Percentiles rank a stretch among this genome's conserved stretches.
Evolutionary conservation across 2,329 filamentous ascomycete species (phyloP).

Genomic region (Gnomoniopsis smithogilvyi): DNA sequence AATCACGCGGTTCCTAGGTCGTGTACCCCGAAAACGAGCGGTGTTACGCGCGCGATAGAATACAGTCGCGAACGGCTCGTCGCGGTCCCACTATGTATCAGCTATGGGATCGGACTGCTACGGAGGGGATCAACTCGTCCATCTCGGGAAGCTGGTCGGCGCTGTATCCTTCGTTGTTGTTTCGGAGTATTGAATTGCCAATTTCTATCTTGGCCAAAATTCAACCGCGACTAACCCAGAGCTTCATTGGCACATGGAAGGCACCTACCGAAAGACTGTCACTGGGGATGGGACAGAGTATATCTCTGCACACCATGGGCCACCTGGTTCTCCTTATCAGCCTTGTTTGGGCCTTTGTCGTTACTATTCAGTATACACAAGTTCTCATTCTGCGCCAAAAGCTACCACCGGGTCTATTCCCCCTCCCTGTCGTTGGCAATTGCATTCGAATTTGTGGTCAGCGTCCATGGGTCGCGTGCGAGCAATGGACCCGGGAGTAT

Average conservation of each 20-base stretch:
- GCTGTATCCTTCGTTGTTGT: background rate
- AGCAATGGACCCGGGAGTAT: constrained; percentile 3
- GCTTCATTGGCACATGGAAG: background rate
- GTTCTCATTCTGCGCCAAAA: constrained; percentile 7
- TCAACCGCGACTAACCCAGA: background rate
- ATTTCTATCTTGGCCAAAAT: background rate
- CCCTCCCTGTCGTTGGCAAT: constrained; percentile 5
- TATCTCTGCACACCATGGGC: background rate
- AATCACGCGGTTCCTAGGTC: background rate
- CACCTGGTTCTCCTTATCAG: background rate
- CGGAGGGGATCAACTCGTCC: background rate
- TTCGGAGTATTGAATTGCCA: background rate
- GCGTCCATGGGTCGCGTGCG: constrained; percentile 2
- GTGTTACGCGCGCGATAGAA: too few relatives aligned
- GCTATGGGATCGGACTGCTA: background rate
- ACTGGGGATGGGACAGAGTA: background rate
- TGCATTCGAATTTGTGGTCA: background rate
- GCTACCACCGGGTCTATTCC: constrained; percentile 5
- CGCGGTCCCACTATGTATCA: background rate
- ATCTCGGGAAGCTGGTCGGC: background rate
- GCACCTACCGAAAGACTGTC: background rate
- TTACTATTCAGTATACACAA: background rate
- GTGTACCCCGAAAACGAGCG: too few relatives aligned
- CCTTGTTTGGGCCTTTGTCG: background rate
- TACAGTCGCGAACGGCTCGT: background rate